Conservation (phyloP, 495 filamentous ascomycete genomes). For the Neurospora tetrasperma region DNA sequence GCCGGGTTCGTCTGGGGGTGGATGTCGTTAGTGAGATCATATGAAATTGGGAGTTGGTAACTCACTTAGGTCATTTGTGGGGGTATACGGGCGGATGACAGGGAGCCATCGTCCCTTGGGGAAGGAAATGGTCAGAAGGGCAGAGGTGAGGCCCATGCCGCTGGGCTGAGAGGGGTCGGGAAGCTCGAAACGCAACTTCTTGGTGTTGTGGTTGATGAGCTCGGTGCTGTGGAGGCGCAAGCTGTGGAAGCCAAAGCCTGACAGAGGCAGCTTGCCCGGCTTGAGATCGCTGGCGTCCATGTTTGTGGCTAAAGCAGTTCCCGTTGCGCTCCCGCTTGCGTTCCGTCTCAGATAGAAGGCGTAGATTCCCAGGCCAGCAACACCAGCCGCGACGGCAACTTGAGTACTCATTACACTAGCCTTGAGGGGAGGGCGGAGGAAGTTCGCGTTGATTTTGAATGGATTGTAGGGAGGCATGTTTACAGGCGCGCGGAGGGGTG, state of each 20-base stretch:
- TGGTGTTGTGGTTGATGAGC: slow-evolving; percentile 55
- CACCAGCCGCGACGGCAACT: slow-evolving; percentile 19
- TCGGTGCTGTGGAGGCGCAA: slow-evolving; percentile 41
- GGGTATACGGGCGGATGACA: slow-evolving; percentile 50
- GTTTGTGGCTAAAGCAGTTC: not conserved
- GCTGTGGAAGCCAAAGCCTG: slow-evolving; percentile 26
- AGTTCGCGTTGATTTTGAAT: not conserved
- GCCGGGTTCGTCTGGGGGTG: slow-evolving; percentile 38
- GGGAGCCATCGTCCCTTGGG: slow-evolving; percentile 44
- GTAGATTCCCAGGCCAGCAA: slow-evolving; percentile 20
- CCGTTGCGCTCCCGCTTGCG: not conserved
- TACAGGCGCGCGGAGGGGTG: not conserved
- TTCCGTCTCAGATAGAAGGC: slow-evolving; percentile 14
- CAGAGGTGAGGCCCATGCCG: slow-evolving; percentile 45
- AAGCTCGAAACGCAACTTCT: slow-evolving; percentile 51
- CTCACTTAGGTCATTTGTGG: slow-evolving; percentile 44
- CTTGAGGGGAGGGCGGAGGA: slow-evolving; percentile 8
- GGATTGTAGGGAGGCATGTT: slow-evolving; percentile 8
- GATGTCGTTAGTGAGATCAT: not conserved
- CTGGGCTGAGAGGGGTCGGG: slow-evolving; percentile 38
- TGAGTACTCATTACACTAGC: slow-evolving; percentile 19
- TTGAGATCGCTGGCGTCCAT: not conserved
- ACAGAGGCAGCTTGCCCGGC: slow-evolving; percentile 18
- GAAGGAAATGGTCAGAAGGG: slow-evolving; percentile 44
- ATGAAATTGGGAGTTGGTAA: not conserved